These are phyloP conservation scores for Neonectria punicea DNA, from an alignment of 2,329 filamentous ascomycete genomes.

Conservation along the genomic window DNA sequence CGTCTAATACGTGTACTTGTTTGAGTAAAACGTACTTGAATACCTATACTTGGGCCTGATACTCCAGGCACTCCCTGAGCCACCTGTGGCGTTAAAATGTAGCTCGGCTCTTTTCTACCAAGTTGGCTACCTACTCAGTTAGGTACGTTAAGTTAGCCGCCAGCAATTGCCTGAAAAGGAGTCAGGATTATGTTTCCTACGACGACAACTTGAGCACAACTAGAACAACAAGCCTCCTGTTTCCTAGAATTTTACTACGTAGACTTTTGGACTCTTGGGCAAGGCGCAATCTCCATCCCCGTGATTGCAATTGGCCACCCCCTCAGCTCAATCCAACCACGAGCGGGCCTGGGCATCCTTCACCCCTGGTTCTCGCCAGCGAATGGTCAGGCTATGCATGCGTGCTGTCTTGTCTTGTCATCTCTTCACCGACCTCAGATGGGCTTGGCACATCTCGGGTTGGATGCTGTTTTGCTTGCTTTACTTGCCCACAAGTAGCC, in stretches of 20 bases:
- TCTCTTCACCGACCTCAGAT: constrained; percentile 6
- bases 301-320: background rate
- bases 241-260: background rate
- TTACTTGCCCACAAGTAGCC: background rate
- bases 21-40: background rate
- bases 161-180: no score
- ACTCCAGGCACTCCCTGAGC: no score
- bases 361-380: background rate
- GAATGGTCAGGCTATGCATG: constrained; percentile 13
- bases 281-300: constrained; percentile 1
- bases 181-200: background rate
- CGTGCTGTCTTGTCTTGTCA: background rate
- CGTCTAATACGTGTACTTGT: background rate
- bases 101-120: no score
- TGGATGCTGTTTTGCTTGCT: background rate
- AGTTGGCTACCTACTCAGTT: no score
- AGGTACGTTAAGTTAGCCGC: no score
- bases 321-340: background rate
- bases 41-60: no score
- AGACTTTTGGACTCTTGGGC: background rate
- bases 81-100: no score
- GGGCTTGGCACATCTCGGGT: background rate
- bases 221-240: background rate
- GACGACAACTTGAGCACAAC: background rate
- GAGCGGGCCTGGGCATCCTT: background rate